phyloP scores from a whole-genome alignment of 208 protist species.

The Wallacemonas sp. region DNA sequence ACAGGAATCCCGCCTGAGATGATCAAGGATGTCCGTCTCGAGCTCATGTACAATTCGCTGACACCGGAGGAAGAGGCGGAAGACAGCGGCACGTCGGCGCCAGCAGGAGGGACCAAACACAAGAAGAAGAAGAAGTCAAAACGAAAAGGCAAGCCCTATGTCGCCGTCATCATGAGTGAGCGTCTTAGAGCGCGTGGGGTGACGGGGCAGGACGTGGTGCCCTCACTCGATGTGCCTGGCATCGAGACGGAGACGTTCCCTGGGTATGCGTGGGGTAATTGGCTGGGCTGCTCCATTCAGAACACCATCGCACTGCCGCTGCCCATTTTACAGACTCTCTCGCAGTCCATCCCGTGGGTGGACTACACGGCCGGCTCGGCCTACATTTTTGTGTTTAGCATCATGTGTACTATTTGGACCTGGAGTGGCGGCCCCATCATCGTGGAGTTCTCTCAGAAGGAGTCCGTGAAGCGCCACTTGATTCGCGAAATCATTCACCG shows the following conservation, averaged over 20 bases:
- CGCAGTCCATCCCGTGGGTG: constrained; percentile 54
- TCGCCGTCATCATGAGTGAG: constrained; percentile 62
- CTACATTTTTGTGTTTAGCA: constrained; percentile 82
- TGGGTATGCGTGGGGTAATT: constrained; percentile 54
- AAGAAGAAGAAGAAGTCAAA: constrained; percentile 27
- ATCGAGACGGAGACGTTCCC: constrained; percentile 57
- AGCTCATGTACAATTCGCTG: constrained; percentile 10
- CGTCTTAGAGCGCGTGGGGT: constrained; percentile 41
- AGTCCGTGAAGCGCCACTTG: constrained; percentile 40
- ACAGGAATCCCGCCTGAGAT: constrained; percentile 18
- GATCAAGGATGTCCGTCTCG: constrained; percentile 12
- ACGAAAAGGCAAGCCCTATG: constrained; percentile 37
- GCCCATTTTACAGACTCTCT: constrained; percentile 65
- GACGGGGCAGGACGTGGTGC: constrained; percentile 54
- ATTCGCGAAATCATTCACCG: constrained; percentile 58
- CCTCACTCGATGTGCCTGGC: constrained; percentile 41
- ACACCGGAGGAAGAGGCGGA: constrained; percentile 5
- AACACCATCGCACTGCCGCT: constrained; percentile 82
- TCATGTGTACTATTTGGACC: constrained; percentile 47
- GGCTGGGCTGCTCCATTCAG: constrained; percentile 62
- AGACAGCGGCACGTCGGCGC: background rate
- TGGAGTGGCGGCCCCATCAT: constrained; percentile 58
- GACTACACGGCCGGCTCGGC: constrained; percentile 44
- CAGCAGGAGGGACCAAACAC: background rate
- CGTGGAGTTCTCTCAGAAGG: constrained; percentile 53